A percentile compares a stretch with the other conserved stretches of the same genome.
Conservation (phyloP, 306 rosid genomes). For the Fagus sylvatica region DNA sequence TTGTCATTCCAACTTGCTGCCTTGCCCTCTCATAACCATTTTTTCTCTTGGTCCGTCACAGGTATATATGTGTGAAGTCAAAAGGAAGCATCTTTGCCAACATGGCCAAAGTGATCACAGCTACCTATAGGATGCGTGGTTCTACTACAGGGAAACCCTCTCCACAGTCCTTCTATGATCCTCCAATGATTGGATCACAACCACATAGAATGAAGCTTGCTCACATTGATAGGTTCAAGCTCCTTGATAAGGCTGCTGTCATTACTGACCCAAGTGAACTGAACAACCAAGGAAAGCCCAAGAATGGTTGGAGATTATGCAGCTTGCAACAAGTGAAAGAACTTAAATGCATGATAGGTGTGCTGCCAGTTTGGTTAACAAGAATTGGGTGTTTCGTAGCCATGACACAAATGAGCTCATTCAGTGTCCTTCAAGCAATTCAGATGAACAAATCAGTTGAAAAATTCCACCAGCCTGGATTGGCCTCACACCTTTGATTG, state of each 20-base stretch:
- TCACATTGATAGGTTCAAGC: constrained; percentile 39
- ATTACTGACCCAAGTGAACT: constrained; percentile 37
- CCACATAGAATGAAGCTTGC: neutral
- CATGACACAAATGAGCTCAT: constrained; percentile 51
- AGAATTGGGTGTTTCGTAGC: constrained; percentile 51
- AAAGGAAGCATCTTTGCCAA: constrained; percentile 46
- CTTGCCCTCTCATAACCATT: constrained; percentile 40
- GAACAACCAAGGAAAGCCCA: constrained; percentile 33
- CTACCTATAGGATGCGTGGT: constrained; percentile 32
- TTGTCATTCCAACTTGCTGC: constrained; percentile 48
- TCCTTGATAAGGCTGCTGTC: constrained; percentile 52
- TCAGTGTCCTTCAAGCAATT: constrained; percentile 56
- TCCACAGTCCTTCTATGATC: constrained; percentile 32
- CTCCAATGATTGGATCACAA: constrained; percentile 24
- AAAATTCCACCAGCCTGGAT: constrained; percentile 66
- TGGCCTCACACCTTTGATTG: constrained; percentile 49
- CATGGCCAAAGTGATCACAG: constrained; percentile 40
- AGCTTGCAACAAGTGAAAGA: constrained; percentile 59
- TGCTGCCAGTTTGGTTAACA: constrained; percentile 49
- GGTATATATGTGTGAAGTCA: constrained; percentile 37
- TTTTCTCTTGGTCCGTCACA: constrained; percentile 36
- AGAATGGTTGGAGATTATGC: constrained; percentile 46
- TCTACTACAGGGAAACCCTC: constrained; percentile 4
- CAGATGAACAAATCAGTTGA: constrained; percentile 53
- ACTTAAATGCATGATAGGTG: constrained; percentile 40